Evolutionary conservation across 2,329 filamentous ascomycete species (phyloP).

Genomic region (Coniochaeta pulveracea): DNA sequence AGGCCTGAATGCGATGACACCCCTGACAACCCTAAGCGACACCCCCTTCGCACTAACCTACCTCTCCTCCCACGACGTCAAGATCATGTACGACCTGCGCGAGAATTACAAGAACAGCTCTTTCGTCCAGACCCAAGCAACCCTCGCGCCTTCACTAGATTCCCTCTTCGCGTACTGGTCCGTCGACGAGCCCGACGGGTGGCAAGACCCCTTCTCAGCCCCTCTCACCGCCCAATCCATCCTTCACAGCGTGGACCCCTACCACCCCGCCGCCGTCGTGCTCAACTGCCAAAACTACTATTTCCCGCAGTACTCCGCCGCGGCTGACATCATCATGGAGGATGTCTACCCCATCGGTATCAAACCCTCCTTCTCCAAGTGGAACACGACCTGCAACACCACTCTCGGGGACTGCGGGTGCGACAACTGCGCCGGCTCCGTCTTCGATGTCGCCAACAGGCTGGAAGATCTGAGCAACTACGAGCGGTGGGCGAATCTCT

Average conservation of each 20-base stretch:
- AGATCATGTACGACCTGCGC: constrained; percentile 33
- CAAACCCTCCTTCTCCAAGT: constrained; percentile 41
- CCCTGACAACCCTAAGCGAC: constrained; percentile 26
- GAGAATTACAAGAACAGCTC: constrained; percentile 31
- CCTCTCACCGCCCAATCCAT: constrained; percentile 28
- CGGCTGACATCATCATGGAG: constrained; percentile 47
- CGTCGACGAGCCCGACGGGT: constrained; percentile 42
- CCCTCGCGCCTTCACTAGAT: constrained; percentile 24
- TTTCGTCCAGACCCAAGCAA: constrained; percentile 25
- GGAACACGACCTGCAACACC: constrained; percentile 42
- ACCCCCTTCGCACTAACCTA: constrained; percentile 23
- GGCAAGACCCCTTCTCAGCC: constrained; percentile 39
- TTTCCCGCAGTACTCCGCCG: constrained; percentile 40
- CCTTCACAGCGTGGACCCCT: constrained; percentile 41
- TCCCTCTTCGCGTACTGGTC: constrained; percentile 33
- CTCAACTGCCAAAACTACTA: constrained; percentile 54
- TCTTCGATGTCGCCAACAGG: constrained; percentile 36
- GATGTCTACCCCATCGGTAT: constrained; percentile 50
- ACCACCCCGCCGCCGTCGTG: constrained; percentile 47
- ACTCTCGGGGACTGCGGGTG: constrained; percentile 54
- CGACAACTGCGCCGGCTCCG: constrained; percentile 43
- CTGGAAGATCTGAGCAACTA: constrained; percentile 26
- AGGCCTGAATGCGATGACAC: constrained; percentile 33
- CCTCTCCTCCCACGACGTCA: constrained; percentile 25
- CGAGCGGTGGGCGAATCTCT: constrained; percentile 27